Evolutionary conservation across 1,284 basidiomycete genomes (phyloP), one percentile per base, ranked within the genome.

Genomic region (Violaceomyces palustris): DNA sequence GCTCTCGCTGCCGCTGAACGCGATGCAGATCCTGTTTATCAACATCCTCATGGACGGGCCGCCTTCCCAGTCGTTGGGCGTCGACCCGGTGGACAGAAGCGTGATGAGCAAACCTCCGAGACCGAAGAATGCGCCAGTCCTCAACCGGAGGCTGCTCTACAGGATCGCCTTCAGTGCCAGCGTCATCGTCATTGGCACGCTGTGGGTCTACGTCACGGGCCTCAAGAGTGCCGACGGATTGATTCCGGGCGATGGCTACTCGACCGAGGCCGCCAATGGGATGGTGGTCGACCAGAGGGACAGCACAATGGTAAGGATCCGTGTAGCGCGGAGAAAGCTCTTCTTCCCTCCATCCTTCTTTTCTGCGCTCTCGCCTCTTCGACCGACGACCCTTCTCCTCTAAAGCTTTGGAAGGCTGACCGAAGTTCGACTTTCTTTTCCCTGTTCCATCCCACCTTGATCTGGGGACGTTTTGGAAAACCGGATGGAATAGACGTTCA

Each of bases 11-110:
- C 93, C 92, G 12, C 79, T 98, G 55, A 98, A 98, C 72, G 85
- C 93, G 3, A 97, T 97, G 91, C 92, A 97, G 75, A 97, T 98
- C 64, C 78, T 98, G 19, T 97, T 96, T 74, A 96, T 97, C 74
- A 97, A 97, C 75, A 96, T 97, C 70, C 81, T 97, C 39, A 96
- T 96, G 92, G 92, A 97, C 66, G 93, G 91, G n/a, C 92, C 92
- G 12, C 92, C 92, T 2, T 90, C 87, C 70, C 92, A 96, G 75
- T 90, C 87, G 37, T 79, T 98, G 33, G 93, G 93, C 38, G 93
- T 98, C 5, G 93, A 98, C 75, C 93, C 93, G 8, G 88, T 93
- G 18, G 87, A 94, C 72, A 83, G 83, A 17, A 83, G 93, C 25
- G 96, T 97, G 88, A 72, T 72, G 67, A 45, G 55, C 9, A 81